Evolutionary conservation across 208 protist genomes (phyloP), one percentile per base, ranked within the genome.

Genomic region (Crithidia thermophila): DNA sequence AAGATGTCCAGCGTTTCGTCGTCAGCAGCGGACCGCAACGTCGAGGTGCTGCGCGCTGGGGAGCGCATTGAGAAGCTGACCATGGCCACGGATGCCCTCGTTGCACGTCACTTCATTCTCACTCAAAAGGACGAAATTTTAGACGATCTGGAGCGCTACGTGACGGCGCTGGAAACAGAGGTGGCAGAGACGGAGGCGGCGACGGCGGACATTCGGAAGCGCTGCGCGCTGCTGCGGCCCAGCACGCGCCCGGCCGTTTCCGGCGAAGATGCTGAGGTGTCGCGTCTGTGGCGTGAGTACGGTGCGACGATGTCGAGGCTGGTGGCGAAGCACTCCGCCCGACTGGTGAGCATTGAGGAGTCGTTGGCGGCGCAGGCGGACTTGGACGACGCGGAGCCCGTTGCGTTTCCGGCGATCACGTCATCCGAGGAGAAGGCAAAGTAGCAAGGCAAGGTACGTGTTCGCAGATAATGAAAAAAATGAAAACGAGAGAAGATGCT

Each of bases 41-140:
- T 56, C 0, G 49, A 56, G 11, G 52, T 70, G 3, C 31, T 87
- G 63, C 43, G 64, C 56, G 68, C 66, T 13, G 77, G 65, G 50
- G 66, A 62, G 20, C 62, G 74, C 36, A 84, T 91, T 50, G 75
- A 83, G 16, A 77, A 75, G 37, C 69, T 91, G 46, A 72, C 79
- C 16, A 62, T 62, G 23, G 80, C 85, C 39, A 58, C 85, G 7
- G 82, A 92, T 58, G 63, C 77, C 28, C 81, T 92, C 37, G 71
- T 87, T 14, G 86, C 78, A 7, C 80, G 79, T 46, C 53, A 70
- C 40, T 91, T 80, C 50, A 51, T 76, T 37, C 60, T 82, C 27
- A 39, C 65, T 39, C 64, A 90, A 51, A 79, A 85, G 62, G 75
- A 81, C 23, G 45, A 47, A 2, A 80, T 81, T n/a, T 69, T 90